These are phyloP conservation scores for Schizonepeta tenuifolia DNA, from an alignment of 257 asterid genomes.

Conservation along the genomic window DNA sequence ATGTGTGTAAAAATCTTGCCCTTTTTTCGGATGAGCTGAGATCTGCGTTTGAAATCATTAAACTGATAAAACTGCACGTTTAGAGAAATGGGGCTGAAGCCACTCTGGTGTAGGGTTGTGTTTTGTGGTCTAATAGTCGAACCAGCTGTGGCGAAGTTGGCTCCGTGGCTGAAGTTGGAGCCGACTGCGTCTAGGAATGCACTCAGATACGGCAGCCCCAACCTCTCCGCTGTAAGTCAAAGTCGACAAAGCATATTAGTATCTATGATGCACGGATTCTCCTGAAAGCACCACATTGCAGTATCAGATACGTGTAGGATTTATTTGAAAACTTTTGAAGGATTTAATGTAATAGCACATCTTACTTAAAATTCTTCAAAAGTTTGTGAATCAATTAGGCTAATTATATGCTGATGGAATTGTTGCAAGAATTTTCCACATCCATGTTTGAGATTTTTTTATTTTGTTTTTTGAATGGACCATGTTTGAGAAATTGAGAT, in stretches of 20 bases:
- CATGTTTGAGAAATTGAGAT: neutral
- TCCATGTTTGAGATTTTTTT: too few species aligned
- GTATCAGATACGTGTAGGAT: too few species aligned
- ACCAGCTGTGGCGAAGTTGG: conserved; percentile 95
- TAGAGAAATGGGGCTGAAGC: conserved; percentile 81
- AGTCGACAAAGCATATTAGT: too few species aligned
- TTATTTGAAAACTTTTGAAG: too few species aligned
- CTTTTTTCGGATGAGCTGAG: conserved; percentile 55
- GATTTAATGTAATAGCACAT: too few species aligned
- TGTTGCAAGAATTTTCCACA: neutral
- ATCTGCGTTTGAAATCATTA: conserved; percentile 66
- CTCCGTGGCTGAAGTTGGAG: conserved; percentile 83
- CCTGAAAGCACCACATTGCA: too few species aligned
- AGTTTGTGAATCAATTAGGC: neutral
- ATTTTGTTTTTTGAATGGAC: too few species aligned
- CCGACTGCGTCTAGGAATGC: conserved; percentile 88
- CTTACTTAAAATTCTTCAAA: neutral
- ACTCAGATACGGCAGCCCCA: conserved; percentile 69
- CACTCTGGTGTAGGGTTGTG: conserved; percentile 71
- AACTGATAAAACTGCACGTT: conserved; percentile 66
- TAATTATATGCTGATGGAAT: neutral
- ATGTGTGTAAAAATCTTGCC: too few species aligned
- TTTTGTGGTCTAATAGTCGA: conserved; percentile 87
- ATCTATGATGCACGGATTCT: too few species aligned
- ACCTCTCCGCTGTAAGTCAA: conserved; percentile 55